Conservation (phyloP, 2,329 filamentous ascomycete genomes). For the Ophiostoma ips region DNA sequence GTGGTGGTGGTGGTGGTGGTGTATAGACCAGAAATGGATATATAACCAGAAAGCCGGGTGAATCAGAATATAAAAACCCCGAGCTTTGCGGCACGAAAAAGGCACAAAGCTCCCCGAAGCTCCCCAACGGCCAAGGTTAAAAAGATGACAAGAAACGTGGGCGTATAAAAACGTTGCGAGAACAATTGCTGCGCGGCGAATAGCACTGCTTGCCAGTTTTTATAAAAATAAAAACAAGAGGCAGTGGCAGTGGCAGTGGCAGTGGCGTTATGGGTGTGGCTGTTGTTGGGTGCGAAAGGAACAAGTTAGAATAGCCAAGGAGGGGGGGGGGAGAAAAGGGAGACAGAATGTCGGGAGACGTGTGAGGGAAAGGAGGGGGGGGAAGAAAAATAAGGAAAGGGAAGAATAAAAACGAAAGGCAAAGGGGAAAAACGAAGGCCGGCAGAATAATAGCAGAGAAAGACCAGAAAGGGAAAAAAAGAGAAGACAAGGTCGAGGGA, state of each 20-base stretch:
- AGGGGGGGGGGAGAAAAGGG: slow-evolving; percentile 1
- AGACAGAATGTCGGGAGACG: not conserved
- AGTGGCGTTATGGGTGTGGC: too few relatives aligned
- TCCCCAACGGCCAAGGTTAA: not conserved
- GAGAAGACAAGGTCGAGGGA: not conserved
- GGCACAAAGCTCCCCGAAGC: too few relatives aligned
- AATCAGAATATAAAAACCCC: too few relatives aligned
- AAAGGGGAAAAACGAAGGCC: not conserved
- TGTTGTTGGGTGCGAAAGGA: not conserved
- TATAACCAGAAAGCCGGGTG: too few relatives aligned
- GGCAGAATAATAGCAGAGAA: not conserved
- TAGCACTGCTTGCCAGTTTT: too few relatives aligned
- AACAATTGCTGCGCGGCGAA: too few relatives aligned
- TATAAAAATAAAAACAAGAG: too few relatives aligned
- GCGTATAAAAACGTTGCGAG: too few relatives aligned
- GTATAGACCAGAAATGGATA: too few relatives aligned
- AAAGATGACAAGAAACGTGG: not conserved
- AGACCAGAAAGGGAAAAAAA: not conserved
- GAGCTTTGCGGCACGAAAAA: too few relatives aligned
- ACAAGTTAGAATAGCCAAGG: not conserved
- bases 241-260: too few relatives aligned
- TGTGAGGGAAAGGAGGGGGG: not conserved
- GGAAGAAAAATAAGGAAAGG: not conserved
- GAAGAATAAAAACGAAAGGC: not conserved
- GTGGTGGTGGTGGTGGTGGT: too few relatives aligned